Percentiles rank a stretch among this genome's conserved stretches.
phyloP scores from a whole-genome alignment of 805 yeast genomes.

The Hemisphaericaspora nanyangensis region DNA sequence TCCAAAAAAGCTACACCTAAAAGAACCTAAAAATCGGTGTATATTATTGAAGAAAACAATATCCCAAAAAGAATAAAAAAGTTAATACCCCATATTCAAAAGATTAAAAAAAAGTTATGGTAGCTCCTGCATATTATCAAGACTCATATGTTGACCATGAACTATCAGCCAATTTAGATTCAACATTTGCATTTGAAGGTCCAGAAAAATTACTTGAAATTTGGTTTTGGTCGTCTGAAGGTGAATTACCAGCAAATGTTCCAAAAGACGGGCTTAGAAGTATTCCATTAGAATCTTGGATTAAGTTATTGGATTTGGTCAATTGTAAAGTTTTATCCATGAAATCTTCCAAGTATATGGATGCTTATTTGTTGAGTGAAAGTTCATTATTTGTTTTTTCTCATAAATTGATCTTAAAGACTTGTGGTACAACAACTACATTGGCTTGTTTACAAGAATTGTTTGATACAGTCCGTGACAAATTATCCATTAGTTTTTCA shows the following conservation, averaged over 20 bases:
- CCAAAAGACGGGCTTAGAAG: slow-evolving; percentile 50
- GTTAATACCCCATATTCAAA: too few relatives aligned
- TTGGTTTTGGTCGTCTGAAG: slow-evolving; percentile 67
- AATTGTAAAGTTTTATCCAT: slow-evolving; percentile 85
- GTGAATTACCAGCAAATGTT: slow-evolving; percentile 34
- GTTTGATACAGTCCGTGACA: slow-evolving; percentile 38
- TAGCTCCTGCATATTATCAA: slow-evolving; percentile 39
- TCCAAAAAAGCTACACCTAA: neutral
- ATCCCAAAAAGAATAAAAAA: neutral
- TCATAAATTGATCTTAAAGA: slow-evolving; percentile 80
- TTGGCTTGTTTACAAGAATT: slow-evolving; percentile 69
- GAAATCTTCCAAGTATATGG: slow-evolving; percentile 60
- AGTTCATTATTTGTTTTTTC: slow-evolving; percentile 86
- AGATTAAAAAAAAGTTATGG: slow-evolving; percentile 32
- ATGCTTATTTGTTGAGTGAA: slow-evolving; percentile 85
- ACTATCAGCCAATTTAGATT: slow-evolving; percentile 73
- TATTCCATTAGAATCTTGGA: slow-evolving; percentile 68
- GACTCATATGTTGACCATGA: slow-evolving; percentile 71
- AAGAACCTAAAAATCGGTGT: neutral
- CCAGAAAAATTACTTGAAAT: slow-evolving; percentile 91
- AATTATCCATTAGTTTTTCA: slow-evolving; percentile 17
- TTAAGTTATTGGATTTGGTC: slow-evolving; percentile 69
- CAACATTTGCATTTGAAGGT: slow-evolving; percentile 92
- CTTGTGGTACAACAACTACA: slow-evolving; percentile 96
- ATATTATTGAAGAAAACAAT: neutral